Evolutionary conservation across 768 basidiomycete genomes (phyloP).

Genomic region (Mycena crocata): DNA sequence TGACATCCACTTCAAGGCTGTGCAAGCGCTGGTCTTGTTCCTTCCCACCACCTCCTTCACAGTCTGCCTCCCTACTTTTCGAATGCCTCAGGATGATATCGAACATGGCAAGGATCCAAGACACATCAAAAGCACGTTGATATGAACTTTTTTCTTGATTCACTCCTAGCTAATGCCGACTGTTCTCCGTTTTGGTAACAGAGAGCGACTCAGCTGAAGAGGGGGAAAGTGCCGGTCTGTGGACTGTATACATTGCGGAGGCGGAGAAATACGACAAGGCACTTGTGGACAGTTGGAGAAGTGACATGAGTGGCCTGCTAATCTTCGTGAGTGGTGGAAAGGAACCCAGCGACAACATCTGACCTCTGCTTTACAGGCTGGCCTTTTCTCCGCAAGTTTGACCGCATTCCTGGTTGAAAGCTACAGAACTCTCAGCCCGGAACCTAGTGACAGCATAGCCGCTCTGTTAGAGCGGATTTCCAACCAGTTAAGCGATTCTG

Average conservation of each 20-base stretch:
- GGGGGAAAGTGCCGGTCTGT: not conserved
- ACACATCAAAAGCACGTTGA: too few relatives aligned
- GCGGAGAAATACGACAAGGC: conserved; percentile 9
- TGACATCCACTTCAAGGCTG: too few relatives aligned
- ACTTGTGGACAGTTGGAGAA: not conserved
- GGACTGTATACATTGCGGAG: not conserved
- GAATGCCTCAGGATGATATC: too few relatives aligned
- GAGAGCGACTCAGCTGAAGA: not conserved
- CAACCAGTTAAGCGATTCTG: not conserved
- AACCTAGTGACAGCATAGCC: not conserved
- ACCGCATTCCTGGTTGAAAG: conserved; percentile 3
- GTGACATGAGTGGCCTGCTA: not conserved
- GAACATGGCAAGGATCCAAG: too few relatives aligned
- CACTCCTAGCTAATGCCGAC: too few relatives aligned
- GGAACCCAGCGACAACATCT: not conserved
- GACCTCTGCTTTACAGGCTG: not conserved
- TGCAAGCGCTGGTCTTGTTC: too few relatives aligned
- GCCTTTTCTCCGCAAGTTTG: conserved; percentile 2
- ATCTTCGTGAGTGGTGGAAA: not conserved
- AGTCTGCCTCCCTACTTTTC: too few relatives aligned
- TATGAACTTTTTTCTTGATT: too few relatives aligned
- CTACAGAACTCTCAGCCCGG: not conserved
- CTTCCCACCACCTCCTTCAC: too few relatives aligned
- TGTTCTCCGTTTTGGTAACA: too few relatives aligned
- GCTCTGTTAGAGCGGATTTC: not conserved